Percentiles rank a stretch among this genome's conserved stretches.
phyloP scores from a whole-genome alignment of 2,329 filamentous ascomycete species.

The Ascosphaera aggregata region DNA sequence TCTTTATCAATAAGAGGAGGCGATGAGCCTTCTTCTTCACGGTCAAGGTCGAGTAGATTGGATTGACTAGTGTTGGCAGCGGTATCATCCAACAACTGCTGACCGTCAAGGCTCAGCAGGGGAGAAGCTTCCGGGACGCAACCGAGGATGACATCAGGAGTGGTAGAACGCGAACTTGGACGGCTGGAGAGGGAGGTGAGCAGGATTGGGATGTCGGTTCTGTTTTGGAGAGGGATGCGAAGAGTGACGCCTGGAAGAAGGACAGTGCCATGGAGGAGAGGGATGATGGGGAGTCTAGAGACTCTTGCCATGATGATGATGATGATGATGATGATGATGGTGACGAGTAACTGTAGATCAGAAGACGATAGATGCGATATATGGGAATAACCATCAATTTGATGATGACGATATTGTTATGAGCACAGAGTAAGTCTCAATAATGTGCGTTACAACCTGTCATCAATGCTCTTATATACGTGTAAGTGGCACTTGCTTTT shows the following conservation, averaged over 20 bases:
- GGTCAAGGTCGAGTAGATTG: conserved; percentile 30
- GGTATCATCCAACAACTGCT: conserved; percentile 50
- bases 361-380: not conserved
- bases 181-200: conserved; percentile 67
- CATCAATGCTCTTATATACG: too few species aligned
- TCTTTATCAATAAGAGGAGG: conserved; percentile 37
- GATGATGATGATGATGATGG: conserved; percentile 8
- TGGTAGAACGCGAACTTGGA: conserved; percentile 38
- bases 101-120: conserved; percentile 48
- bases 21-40: too few species aligned
- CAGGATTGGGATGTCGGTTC: conserved; percentile 71
- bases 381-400: not conserved
- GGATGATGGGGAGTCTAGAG: conserved; percentile 49
- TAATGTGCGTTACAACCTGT: not conserved
- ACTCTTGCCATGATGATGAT: too few species aligned
- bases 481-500: too few species aligned
- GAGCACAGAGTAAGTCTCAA: not conserved
- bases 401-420: not conserved
- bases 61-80: conserved; percentile 32
- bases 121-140: conserved; percentile 71
- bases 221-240: conserved; percentile 60
- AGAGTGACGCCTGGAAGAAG: conserved; percentile 70
- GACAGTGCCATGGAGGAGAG: conserved; percentile 56
- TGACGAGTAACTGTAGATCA: not conserved
- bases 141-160: conserved; percentile 51